Evolutionary conservation across 257 asterid species (phyloP).

Genomic region (Solanum commersonii): DNA sequence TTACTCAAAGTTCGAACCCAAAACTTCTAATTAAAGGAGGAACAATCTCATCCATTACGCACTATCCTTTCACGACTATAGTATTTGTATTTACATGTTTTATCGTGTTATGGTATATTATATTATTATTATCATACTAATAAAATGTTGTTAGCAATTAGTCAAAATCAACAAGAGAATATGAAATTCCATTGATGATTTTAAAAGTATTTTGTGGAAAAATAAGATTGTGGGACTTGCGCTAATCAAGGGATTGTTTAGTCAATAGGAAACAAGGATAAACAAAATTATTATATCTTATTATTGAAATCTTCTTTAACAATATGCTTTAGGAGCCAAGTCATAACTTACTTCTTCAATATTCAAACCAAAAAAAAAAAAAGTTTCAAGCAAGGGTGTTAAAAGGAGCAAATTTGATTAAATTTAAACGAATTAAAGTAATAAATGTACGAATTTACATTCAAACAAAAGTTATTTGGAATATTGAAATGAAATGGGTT

Average conservation of each 20-base stretch:
- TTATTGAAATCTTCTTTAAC: not conserved
- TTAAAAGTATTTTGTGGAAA: not conserved
- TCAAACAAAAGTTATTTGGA: not conserved
- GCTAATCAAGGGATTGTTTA: conserved; percentile 27
- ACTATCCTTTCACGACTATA: not conserved
- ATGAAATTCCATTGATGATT: not conserved
- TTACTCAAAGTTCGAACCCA: too few species aligned
- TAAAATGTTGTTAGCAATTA: not conserved
- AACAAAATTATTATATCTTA: not conserved
- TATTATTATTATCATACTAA: not conserved
- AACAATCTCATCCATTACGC: too few species aligned
- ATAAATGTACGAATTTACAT: rapidly evolving
- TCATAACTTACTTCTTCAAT: not conserved
- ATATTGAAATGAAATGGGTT: not conserved
- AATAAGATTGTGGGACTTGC: not conserved
- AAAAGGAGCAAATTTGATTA: not conserved
- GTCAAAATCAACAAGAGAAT: not conserved
- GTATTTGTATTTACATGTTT: not conserved
- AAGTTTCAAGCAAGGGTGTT: not conserved
- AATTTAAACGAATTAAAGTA: not conserved
- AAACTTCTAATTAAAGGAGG: too few species aligned
- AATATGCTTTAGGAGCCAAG: not conserved
- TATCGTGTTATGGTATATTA: not conserved
- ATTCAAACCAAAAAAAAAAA: not conserved
- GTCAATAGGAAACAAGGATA: conserved; percentile 17